Evolutionary conservation across 257 asterid genomes (phyloP), one percentile per base, ranked within the genome.

Genomic region (Hygrophila difformis): DNA sequence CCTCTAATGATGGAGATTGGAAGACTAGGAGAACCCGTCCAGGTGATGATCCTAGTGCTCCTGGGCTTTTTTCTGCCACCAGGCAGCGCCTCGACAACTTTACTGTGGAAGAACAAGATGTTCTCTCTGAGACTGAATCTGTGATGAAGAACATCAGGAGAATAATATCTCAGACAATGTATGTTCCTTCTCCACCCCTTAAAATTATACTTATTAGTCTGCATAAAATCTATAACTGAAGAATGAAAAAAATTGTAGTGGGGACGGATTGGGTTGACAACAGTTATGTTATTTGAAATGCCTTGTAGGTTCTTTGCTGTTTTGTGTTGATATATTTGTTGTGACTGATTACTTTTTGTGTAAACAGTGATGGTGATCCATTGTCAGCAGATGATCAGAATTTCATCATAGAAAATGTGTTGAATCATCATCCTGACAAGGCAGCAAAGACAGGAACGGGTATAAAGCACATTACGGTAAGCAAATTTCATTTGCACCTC

Each of bases 351-450:
- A 46, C 33, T 61, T 51, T 39, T 33, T 42, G 7, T 52, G 44
- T 62, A 72, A 75, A 73, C 80, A 85, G 65, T 47, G 93, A 85
- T 53, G 96, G 93, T 16, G 93, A 85, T 63, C 92, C 86, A 39
- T 49, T 89, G 55, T 60, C 93, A 10, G 64, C 73, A 16, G 94
- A 85, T 18, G 98, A 89, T 70, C 96, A 89, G 70, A 71, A 72
- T 17, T 89, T 63, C 66, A 61, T 89, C 1, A 45, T 75, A 5
- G 92, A 85, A 10, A 67, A 82, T 24, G 96, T 89, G 28, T 67
- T 89, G 62, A 82, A 66, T 62, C 60, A 82, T 55, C 98, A 89
- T 51, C 96, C 96, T 0, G 96, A 85, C 49, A 89, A 85, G 68
- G 76, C 81, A 35, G 51, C 34, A 36, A 89, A 89, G 73, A 70